phyloP scores from a whole-genome alignment of 2,329 filamentous ascomycete species.

The Penicillium frequentans region DNA sequence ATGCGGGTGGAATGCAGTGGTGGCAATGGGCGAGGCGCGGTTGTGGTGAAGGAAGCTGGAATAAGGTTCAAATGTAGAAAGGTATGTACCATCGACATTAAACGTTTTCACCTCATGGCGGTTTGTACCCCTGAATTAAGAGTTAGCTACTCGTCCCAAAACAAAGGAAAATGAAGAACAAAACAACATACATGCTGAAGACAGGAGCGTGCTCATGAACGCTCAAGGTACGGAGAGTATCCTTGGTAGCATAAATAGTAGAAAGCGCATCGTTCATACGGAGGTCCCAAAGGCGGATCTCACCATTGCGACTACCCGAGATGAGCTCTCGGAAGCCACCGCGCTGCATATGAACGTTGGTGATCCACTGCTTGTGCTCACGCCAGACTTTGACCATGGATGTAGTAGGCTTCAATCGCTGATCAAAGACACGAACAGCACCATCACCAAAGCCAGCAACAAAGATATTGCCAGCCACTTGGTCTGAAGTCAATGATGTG shows the following conservation, averaged over 20 bases:
- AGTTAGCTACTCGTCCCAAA: constrained; percentile 10
- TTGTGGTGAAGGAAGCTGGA: constrained; percentile 82
- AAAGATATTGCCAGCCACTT: constrained; percentile 95
- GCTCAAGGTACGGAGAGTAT: constrained; percentile 79
- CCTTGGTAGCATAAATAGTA: constrained; percentile 70
- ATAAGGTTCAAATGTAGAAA: constrained; percentile 86
- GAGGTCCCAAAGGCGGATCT: constrained; percentile 95
- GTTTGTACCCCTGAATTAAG: constrained; percentile 70
- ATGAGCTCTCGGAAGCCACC: constrained; percentile 90
- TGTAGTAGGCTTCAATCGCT: constrained; percentile 76
- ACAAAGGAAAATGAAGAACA: not conserved
- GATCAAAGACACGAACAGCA: constrained; percentile 90
- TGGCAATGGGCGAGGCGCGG: constrained; percentile 77
- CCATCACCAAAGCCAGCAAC: constrained; percentile 96
- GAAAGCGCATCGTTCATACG: constrained; percentile 77
- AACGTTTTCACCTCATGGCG: constrained; percentile 87
- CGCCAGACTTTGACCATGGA: constrained; percentile 98
- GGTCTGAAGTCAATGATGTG: constrained; percentile 92
- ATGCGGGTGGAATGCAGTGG: constrained; percentile 94
- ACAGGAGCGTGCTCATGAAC: constrained; percentile 96
- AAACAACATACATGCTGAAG: constrained; percentile 76
- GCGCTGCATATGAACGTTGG: constrained; percentile 93
- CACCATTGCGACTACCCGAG: constrained; percentile 86
- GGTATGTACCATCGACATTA: constrained; percentile 77
- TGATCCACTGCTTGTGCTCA: constrained; percentile 93